phyloP scores from a whole-genome alignment of 2,329 filamentous ascomycete genomes.

The Calonectria henricotiae region DNA sequence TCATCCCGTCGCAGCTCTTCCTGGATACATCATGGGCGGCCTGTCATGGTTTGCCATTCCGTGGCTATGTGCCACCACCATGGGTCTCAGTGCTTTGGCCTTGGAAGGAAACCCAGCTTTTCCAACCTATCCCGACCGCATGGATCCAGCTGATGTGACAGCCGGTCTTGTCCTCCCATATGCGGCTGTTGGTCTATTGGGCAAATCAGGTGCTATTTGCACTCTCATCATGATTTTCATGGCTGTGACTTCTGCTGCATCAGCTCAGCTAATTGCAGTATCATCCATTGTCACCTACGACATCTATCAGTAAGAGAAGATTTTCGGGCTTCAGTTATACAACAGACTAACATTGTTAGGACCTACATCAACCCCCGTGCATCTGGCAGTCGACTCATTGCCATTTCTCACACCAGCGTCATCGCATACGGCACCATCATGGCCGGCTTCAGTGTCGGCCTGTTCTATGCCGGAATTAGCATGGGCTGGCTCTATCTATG shows the following conservation, averaged over 20 bases:
- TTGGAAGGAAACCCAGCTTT: conserved; percentile 11
- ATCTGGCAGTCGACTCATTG: conserved; percentile 5
- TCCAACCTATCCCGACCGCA: conserved; percentile 8
- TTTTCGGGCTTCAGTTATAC: no score
- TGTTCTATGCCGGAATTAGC: conserved; percentile 81
- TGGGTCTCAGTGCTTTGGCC: conserved; percentile 12
- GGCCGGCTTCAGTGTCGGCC: conserved; percentile 64
- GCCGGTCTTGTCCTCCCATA: conserved; percentile 9
- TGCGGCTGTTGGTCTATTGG: neutral
- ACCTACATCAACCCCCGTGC: conserved; percentile 13
- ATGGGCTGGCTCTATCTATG: conserved; percentile 93
- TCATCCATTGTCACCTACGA: conserved; percentile 11
- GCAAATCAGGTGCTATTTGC: conserved; percentile 6
- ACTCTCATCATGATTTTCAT: conserved; percentile 12
- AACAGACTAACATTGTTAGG: neutral
- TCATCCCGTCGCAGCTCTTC: conserved; percentile 10
- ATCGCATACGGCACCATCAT: conserved; percentile 12
- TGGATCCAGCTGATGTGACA: conserved; percentile 15
- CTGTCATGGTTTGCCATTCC: conserved; percentile 13
- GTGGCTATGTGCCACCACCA: conserved; percentile 16
- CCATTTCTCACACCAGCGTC: conserved; percentile 2
- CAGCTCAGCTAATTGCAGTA: conserved; percentile 5
- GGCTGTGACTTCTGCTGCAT: conserved; percentile 11
- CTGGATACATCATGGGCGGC: conserved; percentile 10
- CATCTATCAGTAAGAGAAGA: conserved; percentile 7